A percentile compares a stretch with the other conserved stretches of the same genome.
Conservation (phyloP, 495 filamentous ascomycete species). For the Neurospora intermedia region DNA sequence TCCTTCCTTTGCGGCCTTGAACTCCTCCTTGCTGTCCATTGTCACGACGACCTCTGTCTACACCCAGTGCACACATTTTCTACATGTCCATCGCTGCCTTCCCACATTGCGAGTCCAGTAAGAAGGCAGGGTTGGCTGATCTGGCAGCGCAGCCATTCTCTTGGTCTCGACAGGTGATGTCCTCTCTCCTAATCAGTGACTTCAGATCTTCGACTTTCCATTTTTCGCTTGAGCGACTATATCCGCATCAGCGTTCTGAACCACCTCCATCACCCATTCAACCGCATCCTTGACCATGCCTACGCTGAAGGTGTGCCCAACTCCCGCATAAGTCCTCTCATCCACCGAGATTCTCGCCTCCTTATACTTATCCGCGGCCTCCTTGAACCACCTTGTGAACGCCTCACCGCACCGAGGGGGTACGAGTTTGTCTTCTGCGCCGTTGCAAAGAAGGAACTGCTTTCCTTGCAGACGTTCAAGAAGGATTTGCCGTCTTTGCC, state of each 20-base stretch:
- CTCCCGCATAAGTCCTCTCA: conserved; percentile 61
- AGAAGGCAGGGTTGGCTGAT: no score
- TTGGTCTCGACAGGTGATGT: no score
- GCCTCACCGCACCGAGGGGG: conserved; percentile 59
- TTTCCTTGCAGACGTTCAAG: conserved; percentile 53
- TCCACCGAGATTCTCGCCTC: conserved; percentile 52
- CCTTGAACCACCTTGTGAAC: conserved; percentile 63
- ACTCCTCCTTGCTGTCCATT: no score
- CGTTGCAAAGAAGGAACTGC: conserved; percentile 65
- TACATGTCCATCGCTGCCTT: no score
- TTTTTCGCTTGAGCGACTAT: background rate
- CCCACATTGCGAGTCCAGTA: no score
- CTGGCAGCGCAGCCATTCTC: no score
- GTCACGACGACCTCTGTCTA: no score
- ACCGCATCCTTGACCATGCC: conserved; percentile 66
- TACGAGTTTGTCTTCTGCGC: conserved; percentile 72
- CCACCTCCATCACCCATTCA: conserved; percentile 49
- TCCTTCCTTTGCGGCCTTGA: no score
- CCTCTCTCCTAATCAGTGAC: no score
- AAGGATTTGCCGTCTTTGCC: conserved; percentile 30
- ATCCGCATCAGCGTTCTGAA: conserved; percentile 18
- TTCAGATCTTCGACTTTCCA: conserved; percentile 15
- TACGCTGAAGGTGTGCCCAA: conserved; percentile 60
- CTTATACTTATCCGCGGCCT: conserved; percentile 47
- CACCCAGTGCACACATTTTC: no score